Evolutionary conservation across 1,139 yeast genomes (phyloP).

Genomic region (Suhomyces bribrorum): DNA sequence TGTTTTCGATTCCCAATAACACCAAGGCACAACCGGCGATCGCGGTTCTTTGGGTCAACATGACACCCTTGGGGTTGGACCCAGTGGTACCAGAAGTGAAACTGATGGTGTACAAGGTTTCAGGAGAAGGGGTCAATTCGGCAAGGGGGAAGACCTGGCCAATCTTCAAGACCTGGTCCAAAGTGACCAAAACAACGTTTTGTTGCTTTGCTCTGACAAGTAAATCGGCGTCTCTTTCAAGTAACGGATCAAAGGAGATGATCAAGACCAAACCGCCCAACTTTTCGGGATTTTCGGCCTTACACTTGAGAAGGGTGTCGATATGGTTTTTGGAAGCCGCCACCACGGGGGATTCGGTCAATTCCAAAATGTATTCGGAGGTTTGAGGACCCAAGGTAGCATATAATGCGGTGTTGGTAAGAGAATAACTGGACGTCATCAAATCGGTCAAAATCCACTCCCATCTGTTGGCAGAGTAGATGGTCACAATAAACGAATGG

Average conservation of each 20-base stretch:
- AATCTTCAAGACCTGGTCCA: conserved; percentile 53
- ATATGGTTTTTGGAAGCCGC: conserved; percentile 22
- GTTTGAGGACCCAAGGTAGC: conserved; percentile 28
- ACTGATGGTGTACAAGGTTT: conserved; percentile 62
- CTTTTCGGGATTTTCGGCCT: conserved; percentile 17
- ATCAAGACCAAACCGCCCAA: conserved; percentile 21
- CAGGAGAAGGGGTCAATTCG: conserved; percentile 52
- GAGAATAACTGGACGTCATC: conserved; percentile 21
- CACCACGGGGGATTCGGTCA: conserved; percentile 25
- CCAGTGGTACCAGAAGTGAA: conserved; percentile 84
- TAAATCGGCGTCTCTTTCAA: conserved; percentile 17
- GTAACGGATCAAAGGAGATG: conserved; percentile 26
- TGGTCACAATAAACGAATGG: conserved; percentile 22
- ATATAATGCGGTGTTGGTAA: conserved; percentile 30
- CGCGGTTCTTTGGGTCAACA: conserved; percentile 54
- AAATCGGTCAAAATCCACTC: conserved; percentile 29
- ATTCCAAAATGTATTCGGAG: conserved; percentile 24
- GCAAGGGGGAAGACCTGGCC: conserved; percentile 53
- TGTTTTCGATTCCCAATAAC: conserved; percentile 15
- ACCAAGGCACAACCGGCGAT: conserved; percentile 49
- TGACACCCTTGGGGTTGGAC: conserved; percentile 69
- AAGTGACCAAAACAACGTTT: conserved; percentile 26
- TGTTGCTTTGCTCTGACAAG: conserved; percentile 13
- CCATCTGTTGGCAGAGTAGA: conserved; percentile 24
- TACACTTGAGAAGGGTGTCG: conserved; percentile 18